Evolutionary conservation across 768 basidiomycete genomes (phyloP).

Genomic region (Lactarius trivialis): DNA sequence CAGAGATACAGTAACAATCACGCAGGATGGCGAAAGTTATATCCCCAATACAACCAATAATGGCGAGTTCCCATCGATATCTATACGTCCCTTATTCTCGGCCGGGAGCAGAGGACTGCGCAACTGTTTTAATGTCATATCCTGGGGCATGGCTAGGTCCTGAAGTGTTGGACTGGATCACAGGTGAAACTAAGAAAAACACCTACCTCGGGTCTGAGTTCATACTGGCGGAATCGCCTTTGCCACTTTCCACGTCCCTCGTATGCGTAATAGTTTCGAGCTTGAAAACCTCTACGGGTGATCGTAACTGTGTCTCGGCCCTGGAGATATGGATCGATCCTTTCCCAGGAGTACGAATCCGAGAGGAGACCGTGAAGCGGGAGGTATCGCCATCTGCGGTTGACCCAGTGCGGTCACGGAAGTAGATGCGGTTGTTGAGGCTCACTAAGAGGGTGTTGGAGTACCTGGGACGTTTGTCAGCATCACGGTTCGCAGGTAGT

Average conservation of each 20-base stretch:
- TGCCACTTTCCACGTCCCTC: not conserved
- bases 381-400: not conserved
- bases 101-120: not conserved
- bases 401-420: conserved; percentile 7
- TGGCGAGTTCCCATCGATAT: not conserved
- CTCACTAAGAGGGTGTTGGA: conserved; percentile 27
- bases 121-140: not conserved
- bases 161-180: not conserved
- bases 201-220: not conserved
- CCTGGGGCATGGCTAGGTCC: not conserved
- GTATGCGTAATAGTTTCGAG: not conserved
- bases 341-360: not conserved
- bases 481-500: not conserved
- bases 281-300: not conserved
- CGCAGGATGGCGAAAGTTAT: not conserved
- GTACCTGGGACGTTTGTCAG: conserved; percentile 9
- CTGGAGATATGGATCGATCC: not conserved
- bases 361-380: not conserved
- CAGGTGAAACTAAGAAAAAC: not conserved
- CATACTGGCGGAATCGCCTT: not conserved
- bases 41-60: not conserved
- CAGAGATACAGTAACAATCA: not conserved
- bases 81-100: not conserved
- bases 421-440: conserved; percentile 24
- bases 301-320: not conserved